Evolutionary conservation across 2,329 filamentous ascomycete genomes (phyloP), one percentile per base, ranked within the genome.

Genomic region (Aspergillus novofumigatus): DNA sequence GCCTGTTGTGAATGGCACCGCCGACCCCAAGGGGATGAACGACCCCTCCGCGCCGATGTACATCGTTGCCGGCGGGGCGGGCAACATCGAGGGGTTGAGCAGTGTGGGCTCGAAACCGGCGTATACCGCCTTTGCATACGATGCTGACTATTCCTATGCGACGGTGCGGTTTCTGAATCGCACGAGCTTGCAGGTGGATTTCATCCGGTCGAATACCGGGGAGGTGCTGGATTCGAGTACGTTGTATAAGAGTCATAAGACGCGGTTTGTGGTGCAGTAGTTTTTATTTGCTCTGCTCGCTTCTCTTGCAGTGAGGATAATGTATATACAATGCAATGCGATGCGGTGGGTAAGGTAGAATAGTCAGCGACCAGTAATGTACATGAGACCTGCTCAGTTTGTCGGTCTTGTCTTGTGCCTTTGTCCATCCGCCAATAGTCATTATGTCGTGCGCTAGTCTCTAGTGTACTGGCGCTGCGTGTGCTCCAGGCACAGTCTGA

Each of bases 1-100:
- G 2, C 69, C 69, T 0, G 63, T 69, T 4, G 56, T 62, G 32
- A 67, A 71, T 20, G 62, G 56, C 9, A 65, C 80, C 72, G 66
- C 66, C 0, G 71, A 84, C 65, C 7, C 81, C 60, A 59, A 80
- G 56, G 61, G 67, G 1, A 74, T 82, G 62, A 71, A 79, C 10
- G 61, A 81, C 28, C 85, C 85, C 0, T 81, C 82, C 62, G 77
- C 69, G 6, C 81, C 83, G 0, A 78, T 82, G 77, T 86, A 86
- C 59, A 80, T 82, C 48, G 72, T 84, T 7, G 78, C 81, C 2
- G 82, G 82, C 3, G 83, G 81, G 1, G 77, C 82, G 0, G 83
- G 83, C 2, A 84, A 83, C 53, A 81, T 84, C 53, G 82, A 85
- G 64, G 82, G 81, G 0, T 59, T 83, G 52, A 75, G 66, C 32